These are phyloP conservation scores for Ustilago hordei DNA, from an alignment of 1,284 basidiomycete genomes.

Conservation along the genomic window DNA sequence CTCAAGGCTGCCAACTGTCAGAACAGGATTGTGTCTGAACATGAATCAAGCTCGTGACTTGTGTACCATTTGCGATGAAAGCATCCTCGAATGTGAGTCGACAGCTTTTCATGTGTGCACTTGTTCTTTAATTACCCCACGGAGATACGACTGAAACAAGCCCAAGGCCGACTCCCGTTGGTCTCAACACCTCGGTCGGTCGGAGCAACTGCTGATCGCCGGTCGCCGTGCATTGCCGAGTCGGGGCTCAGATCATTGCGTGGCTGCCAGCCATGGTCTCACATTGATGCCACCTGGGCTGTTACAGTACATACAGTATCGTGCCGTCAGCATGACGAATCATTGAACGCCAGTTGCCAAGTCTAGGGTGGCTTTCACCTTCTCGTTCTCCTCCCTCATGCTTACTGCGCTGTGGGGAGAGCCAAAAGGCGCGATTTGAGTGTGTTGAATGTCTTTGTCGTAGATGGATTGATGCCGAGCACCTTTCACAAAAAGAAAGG, in stretches of 20 bases:
- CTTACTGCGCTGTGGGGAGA: neutral
- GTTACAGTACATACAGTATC: neutral
- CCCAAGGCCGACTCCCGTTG: neutral
- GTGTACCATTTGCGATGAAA: neutral
- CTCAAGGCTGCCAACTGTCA: too few species aligned
- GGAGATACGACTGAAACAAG: neutral
- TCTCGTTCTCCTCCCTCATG: neutral
- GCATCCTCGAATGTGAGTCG: neutral
- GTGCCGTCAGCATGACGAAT: too few species aligned
- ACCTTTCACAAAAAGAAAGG: constrained; percentile 1
- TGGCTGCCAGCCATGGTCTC: neutral
- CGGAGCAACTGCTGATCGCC: neutral
- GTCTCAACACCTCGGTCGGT: neutral
- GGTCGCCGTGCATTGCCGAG: neutral
- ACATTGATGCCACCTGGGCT: neutral
- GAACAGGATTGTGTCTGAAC: too few species aligned
- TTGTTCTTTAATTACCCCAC: neutral
- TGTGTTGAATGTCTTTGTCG: neutral
- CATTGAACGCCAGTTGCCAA: neutral
- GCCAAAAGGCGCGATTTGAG: neutral
- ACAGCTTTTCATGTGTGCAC: neutral
- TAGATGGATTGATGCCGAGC: neutral
- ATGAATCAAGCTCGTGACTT: too few species aligned
- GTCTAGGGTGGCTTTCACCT: neutral
- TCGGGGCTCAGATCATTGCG: neutral